These are phyloP conservation scores for Mitragyna speciosa DNA, from an alignment of 257 asterid species.

Conservation along the genomic window DNA sequence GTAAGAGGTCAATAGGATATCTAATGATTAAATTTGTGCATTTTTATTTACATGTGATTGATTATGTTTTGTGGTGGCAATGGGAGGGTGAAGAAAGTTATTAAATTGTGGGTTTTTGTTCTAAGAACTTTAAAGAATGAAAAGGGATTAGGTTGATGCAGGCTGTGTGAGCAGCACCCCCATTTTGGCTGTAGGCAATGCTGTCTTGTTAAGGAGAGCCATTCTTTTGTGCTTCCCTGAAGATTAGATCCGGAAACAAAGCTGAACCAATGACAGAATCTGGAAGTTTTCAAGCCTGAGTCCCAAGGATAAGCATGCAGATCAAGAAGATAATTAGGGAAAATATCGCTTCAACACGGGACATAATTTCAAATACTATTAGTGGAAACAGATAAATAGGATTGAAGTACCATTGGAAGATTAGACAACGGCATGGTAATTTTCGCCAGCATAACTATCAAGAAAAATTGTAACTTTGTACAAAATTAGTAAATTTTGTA, in stretches of 20 bases:
- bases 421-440: too few relatives aligned
- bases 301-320: neutral
- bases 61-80: neutral
- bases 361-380: too few relatives aligned
- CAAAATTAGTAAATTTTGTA: too few relatives aligned
- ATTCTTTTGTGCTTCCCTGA: constrained; percentile 8
- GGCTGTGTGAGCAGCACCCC: constrained; percentile 2
- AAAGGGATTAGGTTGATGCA: neutral
- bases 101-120: neutral
- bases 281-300: neutral
- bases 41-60: neutral
- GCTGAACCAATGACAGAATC: neutral
- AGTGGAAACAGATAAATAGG: too few relatives aligned
- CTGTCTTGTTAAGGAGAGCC: neutral
- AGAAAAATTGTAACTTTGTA: too few relatives aligned
- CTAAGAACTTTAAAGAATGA: neutral
- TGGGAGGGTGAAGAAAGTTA: neutral
- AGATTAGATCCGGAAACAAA: constrained; percentile 6
- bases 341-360: too few relatives aligned
- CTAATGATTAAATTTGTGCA: neutral
- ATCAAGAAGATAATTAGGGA: too few relatives aligned
- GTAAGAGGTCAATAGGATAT: neutral
- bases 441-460: too few relatives aligned
- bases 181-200: neutral
- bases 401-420: too few relatives aligned